A percentile compares a stretch with the other conserved stretches of the same genome.
Evolutionary conservation across 1,284 basidiomycete genomes (phyloP).

Genomic region (Apiotrichum siamense): DNA sequence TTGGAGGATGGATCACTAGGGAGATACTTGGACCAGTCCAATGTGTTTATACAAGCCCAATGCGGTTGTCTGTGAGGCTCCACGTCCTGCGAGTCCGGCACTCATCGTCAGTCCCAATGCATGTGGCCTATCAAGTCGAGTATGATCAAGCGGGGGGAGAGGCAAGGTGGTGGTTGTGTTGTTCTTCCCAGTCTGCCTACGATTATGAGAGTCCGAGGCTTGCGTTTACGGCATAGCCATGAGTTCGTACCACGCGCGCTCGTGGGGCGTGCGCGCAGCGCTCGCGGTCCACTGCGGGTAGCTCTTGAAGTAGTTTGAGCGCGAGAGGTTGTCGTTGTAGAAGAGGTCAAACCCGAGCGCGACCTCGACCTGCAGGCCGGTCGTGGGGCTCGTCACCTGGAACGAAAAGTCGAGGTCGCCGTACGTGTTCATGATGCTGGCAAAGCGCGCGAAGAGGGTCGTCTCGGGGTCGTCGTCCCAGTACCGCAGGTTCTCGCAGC

Average conservation of each 20-base stretch:
- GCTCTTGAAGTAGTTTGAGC: neutral
- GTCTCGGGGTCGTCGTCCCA: slow-evolving; percentile 1
- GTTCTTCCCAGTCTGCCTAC: too few species aligned
- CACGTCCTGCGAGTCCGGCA: too few species aligned
- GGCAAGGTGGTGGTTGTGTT: too few species aligned
- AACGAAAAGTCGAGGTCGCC: neutral
- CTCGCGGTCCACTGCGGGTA: slow-evolving; percentile 1
- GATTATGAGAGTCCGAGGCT: too few species aligned
- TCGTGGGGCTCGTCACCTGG: neutral
- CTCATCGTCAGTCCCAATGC: too few species aligned
- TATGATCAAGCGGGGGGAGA: too few species aligned
- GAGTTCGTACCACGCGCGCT: neutral
- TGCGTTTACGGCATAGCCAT: neutral
- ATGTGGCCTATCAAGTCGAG: too few species aligned
- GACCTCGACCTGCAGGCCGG: neutral
- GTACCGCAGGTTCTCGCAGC: slow-evolving; percentile 1
- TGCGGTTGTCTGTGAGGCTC: too few species aligned
- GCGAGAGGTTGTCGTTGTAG: neutral
- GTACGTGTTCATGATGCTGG: slow-evolving; percentile 2
- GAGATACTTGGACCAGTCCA: too few species aligned
- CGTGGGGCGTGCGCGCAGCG: neutral
- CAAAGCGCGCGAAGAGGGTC: neutral
- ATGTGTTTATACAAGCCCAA: too few species aligned
- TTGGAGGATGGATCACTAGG: too few species aligned
- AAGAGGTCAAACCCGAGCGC: neutral